phyloP scores from a whole-genome alignment of 495 filamentous ascomycete species.

The Tuber borchii region DNA sequence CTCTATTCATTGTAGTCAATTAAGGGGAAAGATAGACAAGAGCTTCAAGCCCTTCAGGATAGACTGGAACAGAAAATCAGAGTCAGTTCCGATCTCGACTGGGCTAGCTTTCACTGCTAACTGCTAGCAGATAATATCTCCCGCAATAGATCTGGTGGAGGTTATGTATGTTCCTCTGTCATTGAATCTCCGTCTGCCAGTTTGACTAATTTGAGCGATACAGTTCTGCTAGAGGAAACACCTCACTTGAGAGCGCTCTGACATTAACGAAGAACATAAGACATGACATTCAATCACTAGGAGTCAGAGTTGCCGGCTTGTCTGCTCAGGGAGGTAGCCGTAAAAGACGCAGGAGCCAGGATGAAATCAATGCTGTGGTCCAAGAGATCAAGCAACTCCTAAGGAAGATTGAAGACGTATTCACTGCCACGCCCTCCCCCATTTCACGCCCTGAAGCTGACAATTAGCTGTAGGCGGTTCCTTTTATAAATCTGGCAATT shows the following conservation, averaged over 20 bases:
- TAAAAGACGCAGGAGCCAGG: conserved; percentile 46
- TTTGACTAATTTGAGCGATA: conserved; percentile 10
- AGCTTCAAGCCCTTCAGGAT: conserved; percentile 65
- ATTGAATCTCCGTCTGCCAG: conserved; percentile 10
- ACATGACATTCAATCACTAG: conserved; percentile 78
- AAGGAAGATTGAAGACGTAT: conserved; percentile 69
- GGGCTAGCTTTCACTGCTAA: not conserved
- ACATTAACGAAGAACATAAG: conserved; percentile 79
- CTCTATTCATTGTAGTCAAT: conserved; percentile 50
- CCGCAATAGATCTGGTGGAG: conserved; percentile 89
- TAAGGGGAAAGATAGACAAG: conserved; percentile 61
- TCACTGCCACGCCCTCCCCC: not conserved
- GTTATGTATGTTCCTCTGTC: conserved; percentile 59
- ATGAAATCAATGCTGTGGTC: conserved; percentile 64
- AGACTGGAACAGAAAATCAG: conserved; percentile 76
- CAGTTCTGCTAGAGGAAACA: conserved; percentile 88
- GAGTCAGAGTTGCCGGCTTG: conserved; percentile 68
- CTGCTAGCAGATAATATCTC: conserved; percentile 67
- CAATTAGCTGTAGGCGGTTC: conserved; percentile 54
- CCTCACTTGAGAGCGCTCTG: conserved; percentile 82
- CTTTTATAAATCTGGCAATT: conserved; percentile 89
- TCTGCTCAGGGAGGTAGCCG: conserved; percentile 48
- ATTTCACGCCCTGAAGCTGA: conserved; percentile 7
- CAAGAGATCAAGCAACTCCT: conserved; percentile 70
- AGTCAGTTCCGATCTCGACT: conserved; percentile 46